Evolutionary conservation across 495 filamentous ascomycete genomes (phyloP), one percentile per base, ranked within the genome.

Genomic region (Aspergillus cavernicola): DNA sequence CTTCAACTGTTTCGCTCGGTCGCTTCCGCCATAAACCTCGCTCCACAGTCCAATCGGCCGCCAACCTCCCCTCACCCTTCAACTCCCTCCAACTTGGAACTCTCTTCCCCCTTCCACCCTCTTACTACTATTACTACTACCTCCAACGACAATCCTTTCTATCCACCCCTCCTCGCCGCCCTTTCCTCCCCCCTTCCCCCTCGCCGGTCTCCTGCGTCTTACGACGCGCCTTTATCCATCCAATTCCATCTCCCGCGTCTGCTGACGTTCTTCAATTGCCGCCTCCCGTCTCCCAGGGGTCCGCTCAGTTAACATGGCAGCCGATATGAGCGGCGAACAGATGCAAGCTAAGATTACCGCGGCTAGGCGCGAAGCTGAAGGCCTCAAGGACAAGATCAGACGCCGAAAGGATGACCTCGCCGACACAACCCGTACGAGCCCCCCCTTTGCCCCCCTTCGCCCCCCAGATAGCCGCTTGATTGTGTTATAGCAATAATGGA

Each of bases 321-420:
- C 81, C 72, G 84, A 85, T 63, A 83, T 85, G 79, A 82, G 71
- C 64, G 80, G 81, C 60, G 84, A 86, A 69, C 82, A 86, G 66
- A 87, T 88, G 75, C 86, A 89, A 74, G 82, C 86, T 64, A 89
- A 88, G 78, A 98, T 98, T 67, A 91, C 95, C 68, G 87, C 92
- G 59, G 93, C 93, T 66, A 84, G 93, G 77, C 89, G 93, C 78
- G 93, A 98, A 80, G 93, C 93, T 58, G 93, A 98, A 79, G 90
- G 87, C 33, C 77, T 98, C 58, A 98, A 98, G 81, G 93, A 97
- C 70, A 85, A 89, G 75, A 98, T 98, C 81, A 98, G 95, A 85
- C 84, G 91, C 76, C 93, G 93, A 82, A 98, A 97, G 86, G 93
- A 98, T 83, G 93, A 97, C 72, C 80, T 98, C 59, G 95, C 92